Evolutionary conservation across 495 filamentous ascomycete genomes (phyloP).

Genomic region (Aspergillus sparsus): DNA sequence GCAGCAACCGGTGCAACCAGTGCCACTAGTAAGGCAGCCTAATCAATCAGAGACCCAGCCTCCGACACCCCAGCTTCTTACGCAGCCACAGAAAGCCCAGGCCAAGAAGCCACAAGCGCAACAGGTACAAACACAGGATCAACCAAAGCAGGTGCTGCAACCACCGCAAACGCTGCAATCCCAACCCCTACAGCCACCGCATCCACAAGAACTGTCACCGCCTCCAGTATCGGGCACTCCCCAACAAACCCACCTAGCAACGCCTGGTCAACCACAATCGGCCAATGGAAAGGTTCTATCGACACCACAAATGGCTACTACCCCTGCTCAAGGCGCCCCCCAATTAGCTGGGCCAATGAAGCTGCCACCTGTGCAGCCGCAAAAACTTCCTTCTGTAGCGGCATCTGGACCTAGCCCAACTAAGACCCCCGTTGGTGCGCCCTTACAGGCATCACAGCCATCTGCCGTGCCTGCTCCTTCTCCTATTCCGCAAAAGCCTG

Average conservation of each 20-base stretch:
- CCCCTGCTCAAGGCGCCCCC: conserved; percentile 25
- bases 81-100: conserved; percentile 13
- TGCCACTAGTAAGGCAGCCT: conserved; percentile 9
- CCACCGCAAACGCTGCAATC: background rate
- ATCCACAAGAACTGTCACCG: conserved; percentile 18
- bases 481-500: conserved; percentile 16
- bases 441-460: conserved; percentile 32
- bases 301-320: conserved; percentile 35
- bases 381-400: conserved; percentile 23
- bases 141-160: background rate
- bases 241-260: conserved; percentile 20
- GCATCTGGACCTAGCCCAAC: conserved; percentile 12
- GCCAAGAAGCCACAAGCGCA: conserved; percentile 15
- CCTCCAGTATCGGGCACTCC: conserved; percentile 13
- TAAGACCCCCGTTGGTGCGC: conserved; percentile 14
- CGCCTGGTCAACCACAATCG: conserved; percentile 31
- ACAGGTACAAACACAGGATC: background rate
- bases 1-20: conserved; percentile 15
- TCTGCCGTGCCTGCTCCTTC: conserved; percentile 24
- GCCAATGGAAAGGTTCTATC: conserved; percentile 43
- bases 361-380: conserved; percentile 26
- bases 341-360: conserved; percentile 23
- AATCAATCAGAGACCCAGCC: background rate
- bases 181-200: background rate
- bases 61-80: conserved; percentile 2